Evolutionary conservation across 495 filamentous ascomycete species (phyloP), one percentile per base, ranked within the genome.

Genomic region (Penicillium odoratum): DNA sequence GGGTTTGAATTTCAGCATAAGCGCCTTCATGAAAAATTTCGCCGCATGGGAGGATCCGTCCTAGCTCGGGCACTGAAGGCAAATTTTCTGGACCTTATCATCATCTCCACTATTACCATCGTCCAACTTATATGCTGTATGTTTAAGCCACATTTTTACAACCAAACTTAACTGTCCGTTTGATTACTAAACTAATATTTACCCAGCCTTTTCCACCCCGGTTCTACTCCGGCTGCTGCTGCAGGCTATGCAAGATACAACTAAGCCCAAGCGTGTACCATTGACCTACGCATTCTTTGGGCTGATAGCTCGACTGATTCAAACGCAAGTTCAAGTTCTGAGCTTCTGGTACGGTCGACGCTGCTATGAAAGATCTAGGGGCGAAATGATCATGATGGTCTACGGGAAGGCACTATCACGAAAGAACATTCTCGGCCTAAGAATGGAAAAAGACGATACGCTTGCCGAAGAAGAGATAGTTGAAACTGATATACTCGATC

Each of bases 361-460:
- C 51, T 80, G 80, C 55, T 95, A 93, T 61, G 91, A 95, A 63
- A 77, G 90, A 49, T 89, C 88, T 5, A 76, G 91, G 44, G 91
- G 91, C 8, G 90, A 93, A 66, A 85, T 93, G 85, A 87, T 95
- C 49, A 93, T 90, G 53, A 92, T 91, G 83, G 77, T 94, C 28
- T 92, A 92, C 55, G 90, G 92, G 66, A 95, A 95, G 72, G 90
- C 89, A 0, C 70, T 94, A 8, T 82, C 84, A 5, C 75, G 91
- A 33, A 93, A 93, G 70, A 79, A 79, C 28, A 82, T 90, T 0
- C 80, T 89, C 53, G 83, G 84, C 8, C 67, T 79, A 30, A 50
- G 44, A 38, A 46, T 48, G 4, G 53, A 56, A 45, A 56, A 28
- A 48, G 38, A 48, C 11, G 54, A 45, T 16, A 7, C 11, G 5